phyloP scores from a whole-genome alignment of 345 rosid species.

The Trapa incisa region DNA sequence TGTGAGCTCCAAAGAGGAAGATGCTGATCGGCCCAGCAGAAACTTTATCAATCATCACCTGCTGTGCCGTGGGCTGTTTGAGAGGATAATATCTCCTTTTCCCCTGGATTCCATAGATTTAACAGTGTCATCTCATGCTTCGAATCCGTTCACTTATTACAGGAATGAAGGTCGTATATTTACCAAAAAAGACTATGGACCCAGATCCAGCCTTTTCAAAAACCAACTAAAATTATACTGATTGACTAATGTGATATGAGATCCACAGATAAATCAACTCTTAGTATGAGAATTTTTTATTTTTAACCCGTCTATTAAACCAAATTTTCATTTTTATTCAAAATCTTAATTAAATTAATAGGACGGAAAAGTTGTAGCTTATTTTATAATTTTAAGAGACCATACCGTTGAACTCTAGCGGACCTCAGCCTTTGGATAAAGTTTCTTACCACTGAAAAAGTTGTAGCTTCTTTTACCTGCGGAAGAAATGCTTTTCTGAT shows the following conservation, averaged over 20 bases:
- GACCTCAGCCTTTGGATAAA: not conserved
- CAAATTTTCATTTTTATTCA: too few relatives aligned
- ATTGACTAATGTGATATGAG: too few relatives aligned
- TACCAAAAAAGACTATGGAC: too few relatives aligned
- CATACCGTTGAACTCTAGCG: not conserved
- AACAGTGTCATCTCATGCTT: not conserved
- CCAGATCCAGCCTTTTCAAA: too few relatives aligned
- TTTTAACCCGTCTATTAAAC: too few relatives aligned
- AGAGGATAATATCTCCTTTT: constrained; percentile 65
- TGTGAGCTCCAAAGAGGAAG: constrained; percentile 53
- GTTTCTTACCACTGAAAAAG: not conserved
- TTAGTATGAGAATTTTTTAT: too few relatives aligned
- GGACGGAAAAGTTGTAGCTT: too few relatives aligned
- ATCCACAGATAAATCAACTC: too few relatives aligned
- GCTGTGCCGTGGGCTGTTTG: constrained; percentile 62
- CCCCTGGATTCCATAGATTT: constrained; percentile 37
- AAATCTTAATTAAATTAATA: too few relatives aligned
- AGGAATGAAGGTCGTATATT: too few relatives aligned
- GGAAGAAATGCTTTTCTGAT: constrained; percentile 73
- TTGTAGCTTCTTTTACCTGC: constrained; percentile 22
- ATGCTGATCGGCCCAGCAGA: constrained; percentile 61
- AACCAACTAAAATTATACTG: too few relatives aligned
- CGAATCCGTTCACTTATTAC: too few relatives aligned
- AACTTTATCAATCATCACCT: constrained; percentile 53
- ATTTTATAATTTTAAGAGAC: not conserved